These are phyloP conservation scores for Circinella umbellata DNA, from an alignment of 371 early-diverging fungal species.

Conservation along the genomic window DNA sequence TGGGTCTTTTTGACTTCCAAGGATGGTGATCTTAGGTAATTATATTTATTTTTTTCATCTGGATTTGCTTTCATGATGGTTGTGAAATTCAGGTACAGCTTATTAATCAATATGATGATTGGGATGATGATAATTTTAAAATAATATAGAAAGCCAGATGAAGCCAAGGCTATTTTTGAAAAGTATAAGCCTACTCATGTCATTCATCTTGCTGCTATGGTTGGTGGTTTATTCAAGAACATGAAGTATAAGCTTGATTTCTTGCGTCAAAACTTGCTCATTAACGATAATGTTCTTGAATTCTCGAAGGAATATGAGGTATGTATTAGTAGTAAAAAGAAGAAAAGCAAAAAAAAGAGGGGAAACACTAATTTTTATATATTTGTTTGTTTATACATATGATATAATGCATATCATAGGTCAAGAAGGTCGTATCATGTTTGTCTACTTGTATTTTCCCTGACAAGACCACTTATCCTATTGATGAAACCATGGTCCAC, in stretches of 20 bases:
- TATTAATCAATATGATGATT: neutral
- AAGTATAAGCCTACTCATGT: conserved; percentile 83
- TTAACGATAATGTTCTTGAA: conserved; percentile 84
- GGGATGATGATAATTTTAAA: conserved; percentile 4
- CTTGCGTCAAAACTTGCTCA: conserved; percentile 79
- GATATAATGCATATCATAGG: conserved; percentile 34
- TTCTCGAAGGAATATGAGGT: conserved; percentile 68
- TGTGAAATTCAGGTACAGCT: too few relatives aligned
- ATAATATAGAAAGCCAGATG: conserved; percentile 58
- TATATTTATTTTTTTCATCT: neutral
- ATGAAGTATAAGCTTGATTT: conserved; percentile 86
- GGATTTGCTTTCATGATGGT: neutral
- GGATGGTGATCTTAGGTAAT: conserved; percentile 84
- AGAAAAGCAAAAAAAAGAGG: neutral
- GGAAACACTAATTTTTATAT: neutral
- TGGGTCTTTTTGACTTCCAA: conserved; percentile 82
- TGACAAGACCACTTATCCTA: conserved; percentile 86
- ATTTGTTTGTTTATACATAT: neutral
- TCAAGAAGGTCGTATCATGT: conserved; percentile 87
- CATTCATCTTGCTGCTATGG: conserved; percentile 87
- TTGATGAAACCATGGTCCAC: conserved; percentile 90
- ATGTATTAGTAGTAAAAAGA: conserved; percentile 18
- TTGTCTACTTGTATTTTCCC: conserved; percentile 91
- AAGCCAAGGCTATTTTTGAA: conserved; percentile 74
- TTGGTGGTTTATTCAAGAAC: conserved; percentile 89